Percentiles rank a stretch among this genome's conserved stretches.
Evolutionary conservation across 2,329 filamentous ascomycete genomes (phyloP).

Genomic region (Phialophora verrucosa): DNA sequence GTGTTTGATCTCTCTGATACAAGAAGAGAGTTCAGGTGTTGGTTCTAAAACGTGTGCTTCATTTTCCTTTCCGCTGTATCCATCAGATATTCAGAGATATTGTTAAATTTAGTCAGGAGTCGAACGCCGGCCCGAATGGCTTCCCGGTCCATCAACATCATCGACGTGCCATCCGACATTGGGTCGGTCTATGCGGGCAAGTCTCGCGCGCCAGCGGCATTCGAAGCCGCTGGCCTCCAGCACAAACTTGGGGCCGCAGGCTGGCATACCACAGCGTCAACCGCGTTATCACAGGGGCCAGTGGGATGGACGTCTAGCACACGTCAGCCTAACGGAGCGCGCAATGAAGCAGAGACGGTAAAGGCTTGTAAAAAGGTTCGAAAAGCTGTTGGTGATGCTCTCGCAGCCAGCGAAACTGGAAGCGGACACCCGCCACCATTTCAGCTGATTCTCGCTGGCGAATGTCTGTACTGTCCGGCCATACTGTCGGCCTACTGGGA

Average conservation of each 20-base stretch:
- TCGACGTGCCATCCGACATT: slow-evolving; percentile 24
- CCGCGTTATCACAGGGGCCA: slow-evolving; percentile 17
- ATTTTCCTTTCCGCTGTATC: neutral
- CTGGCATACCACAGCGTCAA: slow-evolving; percentile 11
- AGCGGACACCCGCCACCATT: slow-evolving; percentile 3
- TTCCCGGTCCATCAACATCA: slow-evolving; percentile 18
- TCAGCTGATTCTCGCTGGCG: slow-evolving; percentile 26
- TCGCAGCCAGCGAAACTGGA: slow-evolving; percentile 1
- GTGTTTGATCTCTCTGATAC: neutral
- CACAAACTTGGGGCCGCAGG: slow-evolving; percentile 15
- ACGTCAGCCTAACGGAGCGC: slow-evolving; percentile 14
- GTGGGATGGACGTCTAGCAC: slow-evolving; percentile 10
- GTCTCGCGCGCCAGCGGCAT: slow-evolving; percentile 27
- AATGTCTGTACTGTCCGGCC: slow-evolving; percentile 26
- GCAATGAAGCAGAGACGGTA: slow-evolving; percentile 25
- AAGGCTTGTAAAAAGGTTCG: slow-evolving; percentile 16
- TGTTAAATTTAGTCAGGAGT: neutral
- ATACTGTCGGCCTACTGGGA: slow-evolving; percentile 27
- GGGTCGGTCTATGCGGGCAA: slow-evolving; percentile 28
- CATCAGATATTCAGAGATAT: neutral
- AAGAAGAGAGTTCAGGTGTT: neutral
- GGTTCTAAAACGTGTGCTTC: neutral
- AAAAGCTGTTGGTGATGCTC: slow-evolving; percentile 2
- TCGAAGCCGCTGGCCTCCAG: slow-evolving; percentile 20
- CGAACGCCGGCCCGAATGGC: neutral